Percentiles rank a stretch among this genome's conserved stretches.
Conservation (phyloP, 805 yeast species). For the Starmerella lactis-condensi region DNA sequence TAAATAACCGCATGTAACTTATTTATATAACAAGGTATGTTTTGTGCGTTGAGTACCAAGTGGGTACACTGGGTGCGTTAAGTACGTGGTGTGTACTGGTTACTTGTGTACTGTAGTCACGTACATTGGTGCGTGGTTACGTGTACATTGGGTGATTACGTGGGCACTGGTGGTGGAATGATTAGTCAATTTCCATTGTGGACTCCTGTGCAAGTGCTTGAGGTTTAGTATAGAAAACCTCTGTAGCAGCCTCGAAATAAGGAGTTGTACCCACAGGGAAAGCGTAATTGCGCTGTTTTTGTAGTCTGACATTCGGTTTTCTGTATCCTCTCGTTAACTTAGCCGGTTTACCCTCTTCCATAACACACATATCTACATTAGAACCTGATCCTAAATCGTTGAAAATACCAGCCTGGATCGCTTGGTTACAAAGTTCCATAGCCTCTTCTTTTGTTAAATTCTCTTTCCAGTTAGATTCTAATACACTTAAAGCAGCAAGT, state of each 20-base stretch:
- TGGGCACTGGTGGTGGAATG: no score
- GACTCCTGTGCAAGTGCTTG: conserved; percentile 43
- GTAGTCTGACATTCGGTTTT: conserved; percentile 75
- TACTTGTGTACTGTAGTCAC: no score
- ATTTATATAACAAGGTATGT: not conserved
- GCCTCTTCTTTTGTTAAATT: conserved; percentile 75
- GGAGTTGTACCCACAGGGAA: conserved; percentile 92
- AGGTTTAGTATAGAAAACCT: conserved; percentile 24
- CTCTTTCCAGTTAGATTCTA: conserved; percentile 73
- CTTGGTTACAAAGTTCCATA: conserved; percentile 73
- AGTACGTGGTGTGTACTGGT: no score
- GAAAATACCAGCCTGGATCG: conserved; percentile 96
- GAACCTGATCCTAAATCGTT: conserved; percentile 98
- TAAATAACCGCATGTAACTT: not conserved
- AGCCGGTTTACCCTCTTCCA: conserved; percentile 72
- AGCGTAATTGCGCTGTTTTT: conserved; percentile 65
- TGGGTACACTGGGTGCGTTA: no score
- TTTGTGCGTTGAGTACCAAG: no score
- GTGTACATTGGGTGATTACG: no score
- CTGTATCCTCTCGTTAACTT: conserved; percentile 66
- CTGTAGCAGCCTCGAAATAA: conserved; percentile 40
- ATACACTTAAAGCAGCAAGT: conserved; percentile 93
- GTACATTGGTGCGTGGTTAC: no score
- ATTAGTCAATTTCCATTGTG: conserved; percentile 38
- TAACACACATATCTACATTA: conserved; percentile 90